Conservation (phyloP, 768 basidiomycete species). For the Mycena filopes region DNA sequence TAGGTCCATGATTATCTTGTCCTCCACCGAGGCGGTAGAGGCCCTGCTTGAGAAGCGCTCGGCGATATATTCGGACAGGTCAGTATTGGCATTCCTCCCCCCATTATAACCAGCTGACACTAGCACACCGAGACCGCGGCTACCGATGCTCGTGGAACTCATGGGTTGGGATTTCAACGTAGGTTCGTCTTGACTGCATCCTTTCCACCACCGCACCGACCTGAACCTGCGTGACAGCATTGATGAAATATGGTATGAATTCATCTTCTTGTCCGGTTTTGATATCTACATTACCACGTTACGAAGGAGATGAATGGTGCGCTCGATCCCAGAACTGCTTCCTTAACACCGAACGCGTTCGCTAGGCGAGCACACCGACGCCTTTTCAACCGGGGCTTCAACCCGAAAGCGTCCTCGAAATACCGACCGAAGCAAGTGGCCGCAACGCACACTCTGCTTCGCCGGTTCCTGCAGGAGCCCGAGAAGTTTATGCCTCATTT, state of each 20-base stretch:
- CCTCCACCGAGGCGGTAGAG: conserved; percentile 42
- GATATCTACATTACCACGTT: too few relatives aligned
- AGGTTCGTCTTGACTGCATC: conserved; percentile 1
- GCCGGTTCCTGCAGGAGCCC: conserved; percentile 20
- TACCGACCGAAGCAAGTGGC: conserved; percentile 18
- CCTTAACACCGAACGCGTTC: not conserved
- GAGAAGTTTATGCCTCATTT: conserved; percentile 21
- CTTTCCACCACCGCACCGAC: too few relatives aligned
- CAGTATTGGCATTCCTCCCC: too few relatives aligned
- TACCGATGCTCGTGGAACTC: conserved; percentile 26
- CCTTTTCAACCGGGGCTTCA: conserved; percentile 20
- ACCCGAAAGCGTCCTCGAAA: not conserved
- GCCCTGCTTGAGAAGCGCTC: conserved; percentile 60
- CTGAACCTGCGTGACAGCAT: not conserved
- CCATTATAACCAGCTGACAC: too few relatives aligned
- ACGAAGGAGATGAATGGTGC: conserved; percentile 21
- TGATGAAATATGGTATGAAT: conserved; percentile 29
- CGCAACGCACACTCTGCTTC: conserved; percentile 25
- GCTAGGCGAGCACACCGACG: conserved; percentile 25
- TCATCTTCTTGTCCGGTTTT: too few relatives aligned
- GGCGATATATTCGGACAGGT: conserved; percentile 56
- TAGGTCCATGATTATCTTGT: conserved; percentile 41
- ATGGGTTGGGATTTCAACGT: conserved; percentile 30
- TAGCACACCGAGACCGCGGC: conserved; percentile 3
- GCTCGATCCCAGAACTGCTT: not conserved